Conservation (phyloP, 2,329 filamentous ascomycete species). For the Rutstroemia sp. region DNA sequence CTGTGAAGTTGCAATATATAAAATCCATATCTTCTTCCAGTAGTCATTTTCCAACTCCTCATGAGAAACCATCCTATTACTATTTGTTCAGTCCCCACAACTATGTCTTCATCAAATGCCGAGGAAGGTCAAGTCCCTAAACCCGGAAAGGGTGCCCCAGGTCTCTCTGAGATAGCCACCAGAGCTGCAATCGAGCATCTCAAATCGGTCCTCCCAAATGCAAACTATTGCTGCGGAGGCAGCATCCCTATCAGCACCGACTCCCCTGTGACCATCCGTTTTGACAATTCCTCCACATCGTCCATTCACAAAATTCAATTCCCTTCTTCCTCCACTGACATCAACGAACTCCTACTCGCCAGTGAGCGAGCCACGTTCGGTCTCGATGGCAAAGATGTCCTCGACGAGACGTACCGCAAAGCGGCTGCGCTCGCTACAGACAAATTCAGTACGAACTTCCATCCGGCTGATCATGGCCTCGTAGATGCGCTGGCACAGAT, state of each 20-base stretch:
- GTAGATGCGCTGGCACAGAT: slow-evolving; percentile 41
- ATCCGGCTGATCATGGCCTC: slow-evolving; percentile 41
- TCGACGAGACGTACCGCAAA: slow-evolving; percentile 45
- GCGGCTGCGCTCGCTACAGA: slow-evolving; percentile 44
- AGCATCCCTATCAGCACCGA: slow-evolving; percentile 9
- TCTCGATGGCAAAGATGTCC: slow-evolving; percentile 35
- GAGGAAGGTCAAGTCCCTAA: neutral
- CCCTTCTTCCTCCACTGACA: slow-evolving; percentile 3
- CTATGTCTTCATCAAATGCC: neutral
- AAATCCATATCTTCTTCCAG: too few species aligned
- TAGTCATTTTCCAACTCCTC: too few species aligned
- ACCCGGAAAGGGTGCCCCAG: neutral
- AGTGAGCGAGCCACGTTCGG: slow-evolving; percentile 45
- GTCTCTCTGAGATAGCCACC: neutral
- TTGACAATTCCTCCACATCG: slow-evolving; percentile 11
- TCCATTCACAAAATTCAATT: slow-evolving; percentile 8
- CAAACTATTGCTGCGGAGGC: slow-evolving; percentile 17
- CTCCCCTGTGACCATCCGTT: slow-evolving; percentile 12
- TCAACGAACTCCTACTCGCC: slow-evolving; percentile 26
- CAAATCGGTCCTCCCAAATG: slow-evolving; percentile 2
- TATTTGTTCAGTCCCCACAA: neutral
- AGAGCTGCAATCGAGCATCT: neutral
- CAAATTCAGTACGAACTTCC: slow-evolving; percentile 42
- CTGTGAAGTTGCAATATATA: neutral
- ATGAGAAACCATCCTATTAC: neutral